These are phyloP conservation scores for Arabidopsis hybrid DNA, from an alignment of 441 rosid genomes.

Conservation along the genomic window DNA sequence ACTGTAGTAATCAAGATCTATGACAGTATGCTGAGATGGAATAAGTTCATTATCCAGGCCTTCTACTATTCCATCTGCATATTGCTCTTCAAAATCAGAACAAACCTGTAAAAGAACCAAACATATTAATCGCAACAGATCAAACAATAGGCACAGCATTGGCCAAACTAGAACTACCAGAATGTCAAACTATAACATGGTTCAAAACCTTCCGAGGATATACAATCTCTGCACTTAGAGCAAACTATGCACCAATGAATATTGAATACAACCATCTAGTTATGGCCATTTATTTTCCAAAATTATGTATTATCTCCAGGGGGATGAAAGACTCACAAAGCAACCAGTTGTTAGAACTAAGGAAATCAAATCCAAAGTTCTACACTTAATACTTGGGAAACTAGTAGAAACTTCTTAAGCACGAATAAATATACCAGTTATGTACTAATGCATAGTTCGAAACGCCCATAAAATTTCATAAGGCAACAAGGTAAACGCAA, in stretches of 20 bases:
- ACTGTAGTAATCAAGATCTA: constrained; percentile 93
- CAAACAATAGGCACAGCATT: constrained; percentile 21
- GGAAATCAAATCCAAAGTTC: not conserved
- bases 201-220: constrained; percentile 6
- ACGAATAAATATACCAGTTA: not conserved
- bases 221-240: not conserved
- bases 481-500: constrained; percentile 13
- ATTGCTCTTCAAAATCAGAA: constrained; percentile 83
- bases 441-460: constrained; percentile 12
- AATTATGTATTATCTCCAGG: not conserved
- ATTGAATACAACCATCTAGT: constrained; percentile 13
- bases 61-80: constrained; percentile 58
- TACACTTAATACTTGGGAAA: not conserved
- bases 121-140: constrained; percentile 15
- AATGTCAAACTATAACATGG: constrained; percentile 5
- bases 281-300: not conserved
- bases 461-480: constrained; percentile 2
- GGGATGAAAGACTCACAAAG: constrained; percentile 1
- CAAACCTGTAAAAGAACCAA: constrained; percentile 57
- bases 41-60: constrained; percentile 73
- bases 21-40: constrained; percentile 51
- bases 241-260: not conserved
- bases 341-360: constrained; percentile 7
- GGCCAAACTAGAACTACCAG: constrained; percentile 22
- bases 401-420: not conserved